Evolutionary conservation across 2,329 filamentous ascomycete species (phyloP).

Genomic region (Allantophomopsis lycopodina): DNA sequence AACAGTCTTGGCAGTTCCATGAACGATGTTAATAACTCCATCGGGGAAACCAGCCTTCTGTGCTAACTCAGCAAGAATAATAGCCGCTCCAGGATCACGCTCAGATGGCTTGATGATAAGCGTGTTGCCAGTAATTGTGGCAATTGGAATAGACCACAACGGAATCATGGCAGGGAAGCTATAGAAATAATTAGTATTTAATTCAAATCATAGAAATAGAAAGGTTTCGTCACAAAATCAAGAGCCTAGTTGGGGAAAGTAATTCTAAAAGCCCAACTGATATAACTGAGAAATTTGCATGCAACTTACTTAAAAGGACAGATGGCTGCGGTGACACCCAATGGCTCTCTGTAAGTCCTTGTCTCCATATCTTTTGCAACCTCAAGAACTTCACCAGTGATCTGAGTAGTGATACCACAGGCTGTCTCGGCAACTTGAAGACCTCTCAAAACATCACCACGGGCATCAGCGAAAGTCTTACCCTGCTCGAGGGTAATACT

Average conservation of each 20-base stretch:
- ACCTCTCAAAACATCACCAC: constrained; percentile 68
- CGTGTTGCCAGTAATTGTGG: constrained; percentile 73
- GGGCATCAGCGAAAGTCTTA: constrained; percentile 76
- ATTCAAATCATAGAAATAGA: too few relatives aligned
- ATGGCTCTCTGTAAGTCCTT: constrained; percentile 64
- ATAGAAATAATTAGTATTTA: too few relatives aligned
- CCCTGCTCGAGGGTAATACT: constrained; percentile 82
- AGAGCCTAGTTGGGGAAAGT: too few relatives aligned
- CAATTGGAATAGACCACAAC: constrained; percentile 80
- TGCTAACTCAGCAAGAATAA: constrained; percentile 73
- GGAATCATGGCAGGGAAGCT: constrained; percentile 82
- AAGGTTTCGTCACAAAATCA: background rate
- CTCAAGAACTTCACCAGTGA: constrained; percentile 74
- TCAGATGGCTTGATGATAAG: constrained; percentile 78
- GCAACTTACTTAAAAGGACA: constrained; percentile 53
- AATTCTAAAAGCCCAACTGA: too few relatives aligned
- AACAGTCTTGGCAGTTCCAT: constrained; percentile 68
- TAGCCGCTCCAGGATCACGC: constrained; percentile 69
- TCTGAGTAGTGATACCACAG: constrained; percentile 65
- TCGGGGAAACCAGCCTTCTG: constrained; percentile 71
- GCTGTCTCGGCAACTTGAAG: constrained; percentile 77
- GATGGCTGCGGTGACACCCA: constrained; percentile 72
- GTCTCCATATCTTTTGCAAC: constrained; percentile 88
- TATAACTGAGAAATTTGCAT: too few relatives aligned
- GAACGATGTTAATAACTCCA: constrained; percentile 72